Conservation (phyloP, 306 rosid genomes). For the Ziziphus jujuba region DNA sequence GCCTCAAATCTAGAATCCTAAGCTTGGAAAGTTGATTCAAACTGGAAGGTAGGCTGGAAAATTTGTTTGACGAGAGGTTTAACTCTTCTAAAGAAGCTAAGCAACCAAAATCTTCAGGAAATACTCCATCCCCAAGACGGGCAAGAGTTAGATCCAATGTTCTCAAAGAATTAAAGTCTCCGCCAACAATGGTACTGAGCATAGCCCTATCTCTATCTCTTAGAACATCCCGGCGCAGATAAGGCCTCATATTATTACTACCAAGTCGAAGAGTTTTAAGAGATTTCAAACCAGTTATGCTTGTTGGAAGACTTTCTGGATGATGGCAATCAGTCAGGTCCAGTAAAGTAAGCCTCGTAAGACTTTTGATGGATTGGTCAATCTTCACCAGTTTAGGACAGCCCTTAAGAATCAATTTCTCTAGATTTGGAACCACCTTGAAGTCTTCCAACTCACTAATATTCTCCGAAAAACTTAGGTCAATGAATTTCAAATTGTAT, state of each 20-base stretch:
- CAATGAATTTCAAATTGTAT: no score
- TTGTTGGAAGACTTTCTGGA: neutral
- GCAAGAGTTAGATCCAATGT: slow-evolving; percentile 3
- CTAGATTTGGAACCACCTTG: neutral
- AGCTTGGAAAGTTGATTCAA: neutral
- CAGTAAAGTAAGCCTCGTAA: slow-evolving; percentile 2
- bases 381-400: neutral
- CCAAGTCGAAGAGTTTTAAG: neutral
- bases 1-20: neutral
- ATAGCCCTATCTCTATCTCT: no score
- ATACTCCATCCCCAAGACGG: slow-evolving; percentile 9
- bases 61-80: slow-evolving; percentile 6
- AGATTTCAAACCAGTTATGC: neutral
- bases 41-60: slow-evolving; percentile 7
- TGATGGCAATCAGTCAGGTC: neutral
- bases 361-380: neutral
- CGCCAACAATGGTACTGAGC: no score
- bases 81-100: slow-evolving; percentile 10
- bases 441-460: neutral
- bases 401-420: slow-evolving; percentile 1
- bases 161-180: neutral
- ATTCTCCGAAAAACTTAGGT: no score
- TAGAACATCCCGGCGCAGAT: no score
- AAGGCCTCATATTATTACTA: no score
- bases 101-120: slow-evolving; percentile 17